These are phyloP conservation scores for Schizonepeta tenuifolia DNA, from an alignment of 257 asterid species.

Conservation along the genomic window DNA sequence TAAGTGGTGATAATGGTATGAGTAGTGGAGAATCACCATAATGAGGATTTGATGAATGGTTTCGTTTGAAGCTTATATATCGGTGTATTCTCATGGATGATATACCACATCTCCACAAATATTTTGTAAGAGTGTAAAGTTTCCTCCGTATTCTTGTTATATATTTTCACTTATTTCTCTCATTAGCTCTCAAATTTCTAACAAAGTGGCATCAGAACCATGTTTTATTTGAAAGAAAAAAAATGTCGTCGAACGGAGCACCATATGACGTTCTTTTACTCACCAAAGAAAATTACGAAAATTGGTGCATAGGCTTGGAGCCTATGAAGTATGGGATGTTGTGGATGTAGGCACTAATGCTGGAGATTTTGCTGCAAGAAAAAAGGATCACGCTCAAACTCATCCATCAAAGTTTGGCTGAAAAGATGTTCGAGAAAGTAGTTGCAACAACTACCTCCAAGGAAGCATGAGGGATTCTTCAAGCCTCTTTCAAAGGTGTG, in stretches of 20 bases:
- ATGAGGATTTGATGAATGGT: too few relatives aligned
- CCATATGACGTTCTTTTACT: background rate
- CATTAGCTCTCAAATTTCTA: too few relatives aligned
- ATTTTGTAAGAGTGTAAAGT: too few relatives aligned
- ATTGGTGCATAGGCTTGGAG: constrained; percentile 25
- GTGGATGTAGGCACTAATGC: background rate
- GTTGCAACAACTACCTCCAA: background rate
- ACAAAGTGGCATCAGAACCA: too few relatives aligned
- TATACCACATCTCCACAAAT: too few relatives aligned
- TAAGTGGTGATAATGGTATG: too few relatives aligned
- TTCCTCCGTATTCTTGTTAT: too few relatives aligned
- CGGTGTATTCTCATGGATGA: too few relatives aligned
- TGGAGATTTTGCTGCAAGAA: background rate
- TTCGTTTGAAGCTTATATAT: too few relatives aligned
- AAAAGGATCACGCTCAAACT: constrained; percentile 2
- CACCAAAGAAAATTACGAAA: background rate
- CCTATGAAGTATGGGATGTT: constrained; percentile 2
- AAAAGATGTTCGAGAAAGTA: constrained; percentile 4
- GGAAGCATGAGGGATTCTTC: background rate
- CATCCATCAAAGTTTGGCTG: constrained; percentile 8
- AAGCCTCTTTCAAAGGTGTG: background rate
- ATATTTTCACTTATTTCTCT: too few relatives aligned
- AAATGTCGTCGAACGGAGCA: background rate
- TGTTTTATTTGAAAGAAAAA: too few relatives aligned
- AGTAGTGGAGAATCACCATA: too few relatives aligned